These are phyloP conservation scores for Phaseolus coccineus DNA, from an alignment of 331 rosid species.

Conservation along the genomic window DNA sequence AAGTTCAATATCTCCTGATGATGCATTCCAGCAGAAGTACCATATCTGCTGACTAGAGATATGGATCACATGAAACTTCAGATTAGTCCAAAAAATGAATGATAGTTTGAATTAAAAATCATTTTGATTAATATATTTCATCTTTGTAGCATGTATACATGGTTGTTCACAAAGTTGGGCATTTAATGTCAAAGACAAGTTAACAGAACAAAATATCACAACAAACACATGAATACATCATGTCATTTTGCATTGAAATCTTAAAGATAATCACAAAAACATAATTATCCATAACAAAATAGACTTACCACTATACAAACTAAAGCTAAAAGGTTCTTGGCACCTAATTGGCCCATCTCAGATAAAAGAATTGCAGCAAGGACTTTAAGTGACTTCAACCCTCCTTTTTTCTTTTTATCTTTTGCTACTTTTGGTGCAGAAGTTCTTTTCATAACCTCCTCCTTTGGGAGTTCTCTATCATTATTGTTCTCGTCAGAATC, in stretches of 20 bases:
- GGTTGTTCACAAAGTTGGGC: background rate
- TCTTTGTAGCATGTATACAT: conserved; percentile 2
- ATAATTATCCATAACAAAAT: conserved; percentile 15
- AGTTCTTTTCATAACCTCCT: conserved; percentile 34
- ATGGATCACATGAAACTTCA: background rate
- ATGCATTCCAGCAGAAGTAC: conserved; percentile 23
- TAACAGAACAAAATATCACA: conserved; percentile 10
- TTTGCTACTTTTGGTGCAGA: conserved; percentile 52
- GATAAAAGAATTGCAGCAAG: conserved; percentile 78
- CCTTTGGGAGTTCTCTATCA: conserved; percentile 48
- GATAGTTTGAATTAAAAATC: background rate
- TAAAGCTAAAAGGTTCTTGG: conserved; percentile 72
- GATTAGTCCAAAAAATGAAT: conserved; percentile 18
- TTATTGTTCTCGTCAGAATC: conserved; percentile 58
- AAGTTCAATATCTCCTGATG: conserved; percentile 1
- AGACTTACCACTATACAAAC: conserved; percentile 75
- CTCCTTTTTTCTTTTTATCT: conserved; percentile 62
- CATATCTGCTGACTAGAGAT: background rate
- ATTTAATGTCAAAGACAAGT: conserved; percentile 16
- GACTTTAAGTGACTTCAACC: conserved; percentile 76
- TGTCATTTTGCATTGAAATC: conserved; percentile 8
- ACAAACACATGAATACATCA: conserved; percentile 4
- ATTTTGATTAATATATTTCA: conserved; percentile 16
- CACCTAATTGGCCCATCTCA: conserved; percentile 78
- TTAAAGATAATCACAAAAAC: conserved; percentile 20